Evolutionary conservation across 768 basidiomycete genomes (phyloP).

Genomic region (Termitomyces sp.): DNA sequence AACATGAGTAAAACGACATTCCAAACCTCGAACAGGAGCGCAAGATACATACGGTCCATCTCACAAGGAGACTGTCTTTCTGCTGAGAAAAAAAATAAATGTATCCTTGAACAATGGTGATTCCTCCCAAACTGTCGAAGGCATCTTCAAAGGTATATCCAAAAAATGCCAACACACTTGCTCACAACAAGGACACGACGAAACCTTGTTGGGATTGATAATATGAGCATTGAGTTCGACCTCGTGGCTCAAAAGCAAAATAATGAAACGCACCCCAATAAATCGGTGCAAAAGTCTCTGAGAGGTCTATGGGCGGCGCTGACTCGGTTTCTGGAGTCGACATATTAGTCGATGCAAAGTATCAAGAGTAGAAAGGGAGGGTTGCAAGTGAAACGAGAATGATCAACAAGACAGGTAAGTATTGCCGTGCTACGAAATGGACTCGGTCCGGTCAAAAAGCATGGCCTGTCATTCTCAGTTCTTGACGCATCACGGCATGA

Average conservation of each 20-base stretch:
- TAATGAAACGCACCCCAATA: constrained; percentile 25
- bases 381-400: background rate
- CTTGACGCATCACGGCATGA: background rate
- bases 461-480: background rate
- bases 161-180: background rate
- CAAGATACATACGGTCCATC: constrained; percentile 21
- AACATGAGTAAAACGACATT: background rate
- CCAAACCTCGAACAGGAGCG: too few relatives aligned
- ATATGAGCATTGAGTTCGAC: background rate
- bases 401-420: too few relatives aligned
- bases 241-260: background rate
- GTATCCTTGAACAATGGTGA: constrained; percentile 38
- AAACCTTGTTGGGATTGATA: constrained; percentile 22
- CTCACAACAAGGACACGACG: constrained; percentile 25
- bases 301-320: constrained; percentile 19
- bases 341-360: background rate
- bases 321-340: background rate
- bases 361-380: background rate
- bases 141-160: background rate
- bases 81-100: constrained; percentile 31
- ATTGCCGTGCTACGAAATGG: background rate
- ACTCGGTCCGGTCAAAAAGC: background rate
- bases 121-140: constrained; percentile 31
- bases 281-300: constrained; percentile 25
- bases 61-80: constrained; percentile 25